Percentiles rank a stretch among this genome's conserved stretches.
Evolutionary conservation across 75 land plant species (phyloP).

Genomic region (Larix kaempferi): DNA sequence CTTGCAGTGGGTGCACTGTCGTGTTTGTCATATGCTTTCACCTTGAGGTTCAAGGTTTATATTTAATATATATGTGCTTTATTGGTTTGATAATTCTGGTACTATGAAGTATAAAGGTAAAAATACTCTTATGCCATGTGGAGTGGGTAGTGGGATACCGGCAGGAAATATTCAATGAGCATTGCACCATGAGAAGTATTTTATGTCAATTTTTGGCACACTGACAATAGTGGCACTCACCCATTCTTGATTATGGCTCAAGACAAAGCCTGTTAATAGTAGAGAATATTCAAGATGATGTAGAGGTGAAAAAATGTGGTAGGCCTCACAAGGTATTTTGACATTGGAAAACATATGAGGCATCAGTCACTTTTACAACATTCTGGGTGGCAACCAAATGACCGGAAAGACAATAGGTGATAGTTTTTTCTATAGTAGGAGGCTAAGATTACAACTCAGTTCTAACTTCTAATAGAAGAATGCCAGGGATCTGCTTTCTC

Average conservation of each 20-base stretch:
- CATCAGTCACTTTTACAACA: background rate
- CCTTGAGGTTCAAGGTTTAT: background rate
- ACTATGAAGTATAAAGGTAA: no score
- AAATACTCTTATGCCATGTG: no score
- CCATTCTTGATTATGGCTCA: background rate
- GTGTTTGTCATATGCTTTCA: background rate
- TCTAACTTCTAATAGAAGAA: background rate
- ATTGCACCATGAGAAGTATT: background rate
- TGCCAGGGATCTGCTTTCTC: background rate
- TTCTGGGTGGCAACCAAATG: background rate
- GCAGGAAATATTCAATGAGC: background rate
- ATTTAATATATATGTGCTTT: background rate
- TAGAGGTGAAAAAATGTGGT: background rate
- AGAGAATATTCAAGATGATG: background rate
- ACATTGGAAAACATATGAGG: background rate
- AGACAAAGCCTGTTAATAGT: background rate
- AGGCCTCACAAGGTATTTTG: background rate
- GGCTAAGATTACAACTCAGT: background rate
- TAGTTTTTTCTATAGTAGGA: background rate
- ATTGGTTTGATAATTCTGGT: background rate
- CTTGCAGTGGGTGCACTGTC: constrained; percentile 1
- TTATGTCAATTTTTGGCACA: background rate
- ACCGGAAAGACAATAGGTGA: background rate
- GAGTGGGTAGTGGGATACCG: no score
- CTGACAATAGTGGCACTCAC: background rate